phyloP scores from a whole-genome alignment of 805 yeast species.

The Torulaspora microellipsoides region DNA sequence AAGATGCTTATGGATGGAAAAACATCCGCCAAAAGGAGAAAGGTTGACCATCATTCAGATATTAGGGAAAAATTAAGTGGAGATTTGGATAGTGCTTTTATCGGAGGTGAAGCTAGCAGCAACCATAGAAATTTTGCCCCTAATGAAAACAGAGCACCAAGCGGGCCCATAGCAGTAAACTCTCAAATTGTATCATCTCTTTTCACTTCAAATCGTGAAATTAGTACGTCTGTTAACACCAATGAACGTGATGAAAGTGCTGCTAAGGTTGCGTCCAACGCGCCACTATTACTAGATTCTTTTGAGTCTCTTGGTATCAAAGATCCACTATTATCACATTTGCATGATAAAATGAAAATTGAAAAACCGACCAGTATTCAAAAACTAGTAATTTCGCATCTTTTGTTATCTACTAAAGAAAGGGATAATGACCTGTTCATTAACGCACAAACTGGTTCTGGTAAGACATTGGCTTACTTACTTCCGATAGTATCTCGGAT shows the following conservation, averaged over 20 bases:
- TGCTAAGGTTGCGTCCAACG: slow-evolving; percentile 64
- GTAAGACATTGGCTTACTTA: slow-evolving; percentile 85
- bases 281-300: slow-evolving; percentile 62
- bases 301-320: slow-evolving; percentile 71
- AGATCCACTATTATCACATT: slow-evolving; percentile 46
- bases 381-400: slow-evolving; percentile 66
- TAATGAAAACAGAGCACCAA: background rate
- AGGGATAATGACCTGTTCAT: slow-evolving; percentile 68
- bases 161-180: slow-evolving; percentile 2
- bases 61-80: background rate
- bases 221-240: slow-evolving; percentile 33
- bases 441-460: slow-evolving; percentile 98
- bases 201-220: slow-evolving; percentile 65
- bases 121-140: background rate
- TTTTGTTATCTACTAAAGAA: slow-evolving; percentile 36
- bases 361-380: slow-evolving; percentile 83
- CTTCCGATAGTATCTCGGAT: slow-evolving; percentile 77
- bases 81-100: background rate
- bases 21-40: slow-evolving; percentile 20
- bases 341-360: slow-evolving; percentile 52
- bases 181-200: slow-evolving; percentile 75
- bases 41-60: background rate
- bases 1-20: slow-evolving; percentile 48
- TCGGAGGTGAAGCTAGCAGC: background rate
- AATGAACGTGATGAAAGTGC: slow-evolving; percentile 38